phyloP scores from a whole-genome alignment of 176 grass and related monocot genomes.

The Cenchrus purpureus region DNA sequence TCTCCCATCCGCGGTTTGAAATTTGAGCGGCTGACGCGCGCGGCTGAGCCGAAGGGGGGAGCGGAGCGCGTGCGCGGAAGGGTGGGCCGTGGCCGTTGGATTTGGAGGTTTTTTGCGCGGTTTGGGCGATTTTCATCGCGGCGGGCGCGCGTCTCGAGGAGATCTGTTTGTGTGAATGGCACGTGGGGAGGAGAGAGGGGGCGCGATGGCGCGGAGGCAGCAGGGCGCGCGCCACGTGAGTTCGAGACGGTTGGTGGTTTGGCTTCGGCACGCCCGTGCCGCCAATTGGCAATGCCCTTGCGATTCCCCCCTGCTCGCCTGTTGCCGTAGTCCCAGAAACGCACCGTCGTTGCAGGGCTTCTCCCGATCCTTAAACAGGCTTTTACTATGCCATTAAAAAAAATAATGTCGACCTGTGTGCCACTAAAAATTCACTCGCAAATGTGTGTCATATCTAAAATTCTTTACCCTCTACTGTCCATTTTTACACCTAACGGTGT shows the following conservation, averaged over 20 bases:
- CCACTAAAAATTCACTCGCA: no score
- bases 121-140: background rate
- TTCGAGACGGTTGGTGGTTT: background rate
- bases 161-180: background rate
- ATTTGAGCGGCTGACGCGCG: slow-evolving; percentile 39
- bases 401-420: no score
- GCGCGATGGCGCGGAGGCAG: background rate
- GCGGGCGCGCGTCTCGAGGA: background rate
- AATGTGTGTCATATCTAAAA: no score
- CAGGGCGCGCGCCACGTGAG: background rate
- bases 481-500: no score
- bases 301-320: no score
- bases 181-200: background rate
- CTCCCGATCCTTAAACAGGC: no score
- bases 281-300: no score
- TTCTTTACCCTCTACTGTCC: no score
- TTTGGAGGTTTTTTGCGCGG: background rate
- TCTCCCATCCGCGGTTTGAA: slow-evolving; percentile 1
- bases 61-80: background rate
- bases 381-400: no score
- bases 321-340: no score
- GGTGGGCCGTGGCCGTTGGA: background rate
- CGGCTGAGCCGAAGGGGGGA: background rate
- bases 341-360: no score
- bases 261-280: background rate